Evolutionary conservation across 768 basidiomycete genomes (phyloP).

Genomic region (Tylopilus sp.): DNA sequence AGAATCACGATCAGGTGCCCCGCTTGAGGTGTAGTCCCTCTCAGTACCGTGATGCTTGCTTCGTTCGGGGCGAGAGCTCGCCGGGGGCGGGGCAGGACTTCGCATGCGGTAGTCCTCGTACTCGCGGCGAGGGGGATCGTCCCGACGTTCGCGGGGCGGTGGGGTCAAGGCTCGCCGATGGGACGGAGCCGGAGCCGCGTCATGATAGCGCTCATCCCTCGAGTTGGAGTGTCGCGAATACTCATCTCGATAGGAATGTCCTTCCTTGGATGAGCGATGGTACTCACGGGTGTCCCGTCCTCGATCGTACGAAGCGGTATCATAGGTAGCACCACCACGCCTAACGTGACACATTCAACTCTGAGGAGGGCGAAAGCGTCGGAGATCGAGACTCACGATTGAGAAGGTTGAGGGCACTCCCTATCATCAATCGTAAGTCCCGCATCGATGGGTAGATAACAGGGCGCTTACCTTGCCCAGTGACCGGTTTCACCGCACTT

Average conservation of each 20-base stretch:
- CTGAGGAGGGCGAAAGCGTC: not conserved
- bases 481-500: slow-evolving; percentile 83
- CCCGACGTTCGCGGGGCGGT: slow-evolving; percentile 65
- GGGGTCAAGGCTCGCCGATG: too few relatives aligned
- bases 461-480: slow-evolving; percentile 71
- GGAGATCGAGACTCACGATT: slow-evolving; percentile 42
- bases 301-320: slow-evolving; percentile 56
- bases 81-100: slow-evolving; percentile 43
- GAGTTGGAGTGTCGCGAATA: slow-evolving; percentile 42
- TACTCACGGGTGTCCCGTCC: slow-evolving; percentile 54
- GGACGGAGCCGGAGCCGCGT: slow-evolving; percentile 41
- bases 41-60: slow-evolving; percentile 33
- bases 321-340: slow-evolving; percentile 41
- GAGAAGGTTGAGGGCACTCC: slow-evolving; percentile 63
- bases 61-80: slow-evolving; percentile 56
- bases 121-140: slow-evolving; percentile 64
- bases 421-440: slow-evolving; percentile 35
- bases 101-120: slow-evolving; percentile 67
- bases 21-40: slow-evolving; percentile 46
- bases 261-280: slow-evolving; percentile 37
- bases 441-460: not conserved
- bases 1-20: slow-evolving; percentile 41
- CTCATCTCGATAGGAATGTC: slow-evolving; percentile 52
- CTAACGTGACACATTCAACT: slow-evolving; percentile 23
- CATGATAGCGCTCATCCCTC: slow-evolving; percentile 59